phyloP scores from a whole-genome alignment of 768 basidiomycete genomes.

The Boletus rubroflammeus region DNA sequence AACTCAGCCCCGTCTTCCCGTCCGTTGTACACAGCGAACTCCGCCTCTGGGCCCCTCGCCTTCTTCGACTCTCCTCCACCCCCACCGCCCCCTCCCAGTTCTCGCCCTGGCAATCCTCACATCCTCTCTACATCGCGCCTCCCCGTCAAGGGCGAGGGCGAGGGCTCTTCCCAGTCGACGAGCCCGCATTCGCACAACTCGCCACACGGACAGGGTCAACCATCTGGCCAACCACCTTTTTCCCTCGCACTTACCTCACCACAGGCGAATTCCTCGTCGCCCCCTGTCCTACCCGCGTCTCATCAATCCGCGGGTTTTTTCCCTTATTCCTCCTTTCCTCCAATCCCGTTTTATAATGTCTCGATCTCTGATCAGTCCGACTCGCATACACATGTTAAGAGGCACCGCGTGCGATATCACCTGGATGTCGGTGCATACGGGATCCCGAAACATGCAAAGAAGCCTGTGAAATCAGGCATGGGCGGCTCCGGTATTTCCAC shows the following conservation, averaged over 20 bases:
- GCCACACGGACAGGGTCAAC: constrained; percentile 35
- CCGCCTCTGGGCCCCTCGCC: constrained; percentile 30
- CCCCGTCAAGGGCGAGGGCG: constrained; percentile 44
- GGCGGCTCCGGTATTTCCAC: constrained; percentile 9
- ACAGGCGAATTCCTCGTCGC: constrained; percentile 33
- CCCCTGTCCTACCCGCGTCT: constrained; percentile 27
- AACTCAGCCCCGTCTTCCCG: constrained; percentile 40
- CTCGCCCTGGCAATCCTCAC: constrained; percentile 39
- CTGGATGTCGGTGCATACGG: constrained; percentile 83
- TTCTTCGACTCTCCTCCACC: constrained; percentile 41
- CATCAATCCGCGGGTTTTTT: constrained; percentile 36
- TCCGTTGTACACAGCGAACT: constrained; percentile 39
- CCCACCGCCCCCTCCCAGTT: constrained; percentile 38
- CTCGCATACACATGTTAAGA: constrained; percentile 31
- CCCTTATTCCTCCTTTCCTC: constrained; percentile 33
- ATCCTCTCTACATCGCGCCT: constrained; percentile 41
- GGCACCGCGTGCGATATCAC: constrained; percentile 38
- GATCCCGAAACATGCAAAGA: constrained; percentile 58
- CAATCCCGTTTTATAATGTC: constrained; percentile 27
- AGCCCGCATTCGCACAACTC: constrained; percentile 30
- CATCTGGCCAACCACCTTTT: constrained; percentile 33
- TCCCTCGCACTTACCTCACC: constrained; percentile 45
- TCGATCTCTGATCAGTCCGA: constrained; percentile 25
- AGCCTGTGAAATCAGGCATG: constrained; percentile 30
- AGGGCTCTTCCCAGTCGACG: constrained; percentile 37